Conservation (phyloP, 352 stramenopile species). For the Phytophthora sp. region DNA sequence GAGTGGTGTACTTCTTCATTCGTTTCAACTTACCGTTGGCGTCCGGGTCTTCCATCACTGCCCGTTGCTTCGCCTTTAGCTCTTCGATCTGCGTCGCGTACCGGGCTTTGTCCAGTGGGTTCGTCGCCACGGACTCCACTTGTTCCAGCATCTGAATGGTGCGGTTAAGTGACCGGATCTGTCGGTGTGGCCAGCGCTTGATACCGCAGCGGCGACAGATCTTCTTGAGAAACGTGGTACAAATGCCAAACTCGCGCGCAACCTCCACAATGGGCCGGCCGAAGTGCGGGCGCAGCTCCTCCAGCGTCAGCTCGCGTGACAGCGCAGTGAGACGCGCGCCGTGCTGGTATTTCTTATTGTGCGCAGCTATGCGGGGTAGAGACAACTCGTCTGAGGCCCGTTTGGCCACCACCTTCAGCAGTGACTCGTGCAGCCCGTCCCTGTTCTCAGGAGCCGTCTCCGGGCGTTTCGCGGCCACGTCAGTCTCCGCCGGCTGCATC, state of each 20-base stretch:
- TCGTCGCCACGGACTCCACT: slow-evolving; percentile 51
- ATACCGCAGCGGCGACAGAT: slow-evolving; percentile 71
- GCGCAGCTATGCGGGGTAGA: slow-evolving; percentile 1
- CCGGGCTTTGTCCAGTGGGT: slow-evolving; percentile 52
- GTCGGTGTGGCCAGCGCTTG: slow-evolving; percentile 70
- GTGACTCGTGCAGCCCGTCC: slow-evolving; percentile 40
- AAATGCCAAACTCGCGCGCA: slow-evolving; percentile 72
- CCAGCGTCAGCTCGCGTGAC: slow-evolving; percentile 60
- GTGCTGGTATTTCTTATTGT: slow-evolving; percentile 40
- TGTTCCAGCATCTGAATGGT: slow-evolving; percentile 82
- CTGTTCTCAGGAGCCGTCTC: slow-evolving; percentile 7
- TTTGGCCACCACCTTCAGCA: slow-evolving; percentile 51
- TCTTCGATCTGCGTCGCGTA: slow-evolving; percentile 64
- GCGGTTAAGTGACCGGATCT: slow-evolving; percentile 70
- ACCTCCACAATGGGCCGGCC: slow-evolving; percentile 70
- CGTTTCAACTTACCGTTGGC: slow-evolving; percentile 63
- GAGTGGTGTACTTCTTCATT: slow-evolving; percentile 54
- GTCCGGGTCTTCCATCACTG: slow-evolving; percentile 73
- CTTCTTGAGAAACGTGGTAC: slow-evolving; percentile 82
- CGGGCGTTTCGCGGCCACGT: slow-evolving; percentile 1
- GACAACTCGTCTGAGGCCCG: slow-evolving; percentile 31
- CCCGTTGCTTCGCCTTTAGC: slow-evolving; percentile 68
- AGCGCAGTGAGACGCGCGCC: slow-evolving; percentile 57
- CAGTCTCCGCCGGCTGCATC: slow-evolving; percentile 44
- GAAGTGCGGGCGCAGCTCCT: slow-evolving; percentile 70